These are phyloP conservation scores for Imleria badia DNA, from an alignment of 768 basidiomycete genomes.

Conservation along the genomic window DNA sequence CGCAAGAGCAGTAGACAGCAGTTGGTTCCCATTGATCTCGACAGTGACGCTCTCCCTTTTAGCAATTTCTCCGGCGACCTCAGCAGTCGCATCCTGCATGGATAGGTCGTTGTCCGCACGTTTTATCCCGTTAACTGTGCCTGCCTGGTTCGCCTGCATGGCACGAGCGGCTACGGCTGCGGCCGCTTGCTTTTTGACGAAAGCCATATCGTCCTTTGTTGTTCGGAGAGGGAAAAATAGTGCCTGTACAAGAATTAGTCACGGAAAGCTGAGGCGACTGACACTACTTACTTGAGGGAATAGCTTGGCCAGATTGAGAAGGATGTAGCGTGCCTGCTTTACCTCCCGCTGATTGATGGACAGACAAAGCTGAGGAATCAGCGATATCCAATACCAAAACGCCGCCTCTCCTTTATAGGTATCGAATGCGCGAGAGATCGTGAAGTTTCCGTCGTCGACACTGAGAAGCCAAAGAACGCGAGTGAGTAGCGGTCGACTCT, in stretches of 20 bases:
- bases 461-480: conserved; percentile 96
- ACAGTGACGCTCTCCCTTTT: conserved; percentile 20
- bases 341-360: conserved; percentile 91
- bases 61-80: conserved; percentile 26
- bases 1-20: conserved; percentile 10
- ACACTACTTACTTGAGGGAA: conserved; percentile 78
- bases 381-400: conserved; percentile 98
- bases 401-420: conserved; percentile 95
- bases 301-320: conserved; percentile 85
- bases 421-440: conserved; percentile 82
- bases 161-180: conserved; percentile 34
- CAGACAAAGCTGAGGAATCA: conserved; percentile 90
- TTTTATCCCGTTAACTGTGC: conserved; percentile 25
- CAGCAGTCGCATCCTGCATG: conserved; percentile 30
- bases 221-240: conserved; percentile 95
- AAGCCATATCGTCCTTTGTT: conserved; percentile 65
- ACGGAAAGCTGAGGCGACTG: not conserved
- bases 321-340: conserved; percentile 85
- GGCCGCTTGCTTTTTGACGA: conserved; percentile 44
- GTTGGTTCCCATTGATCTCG: conserved; percentile 30
- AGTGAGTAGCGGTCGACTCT: conserved; percentile 86
- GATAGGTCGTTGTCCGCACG: conserved; percentile 32
- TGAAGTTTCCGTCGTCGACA: conserved; percentile 75
- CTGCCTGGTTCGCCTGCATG: conserved; percentile 35
- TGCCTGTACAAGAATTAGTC: conserved; percentile 51